These are phyloP conservation scores for Noccaea bulbosa DNA, from an alignment of 345 rosid genomes.

Conservation along the genomic window DNA sequence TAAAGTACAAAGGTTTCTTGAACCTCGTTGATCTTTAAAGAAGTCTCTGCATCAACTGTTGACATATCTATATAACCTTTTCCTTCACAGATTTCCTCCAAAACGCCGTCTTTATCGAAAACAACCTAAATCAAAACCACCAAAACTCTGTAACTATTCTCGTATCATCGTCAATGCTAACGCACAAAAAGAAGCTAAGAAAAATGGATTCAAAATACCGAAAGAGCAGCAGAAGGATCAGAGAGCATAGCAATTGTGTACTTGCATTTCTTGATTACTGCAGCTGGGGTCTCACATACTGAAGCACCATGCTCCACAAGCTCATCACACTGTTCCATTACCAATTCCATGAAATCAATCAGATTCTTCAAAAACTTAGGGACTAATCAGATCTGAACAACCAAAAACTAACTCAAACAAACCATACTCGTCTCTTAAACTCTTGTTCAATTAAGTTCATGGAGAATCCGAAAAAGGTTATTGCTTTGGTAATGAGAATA, in stretches of 20 bases:
- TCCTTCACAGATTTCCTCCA: slow-evolving; percentile 68
- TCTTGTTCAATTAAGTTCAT: too few species aligned
- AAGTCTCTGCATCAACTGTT: slow-evolving; percentile 89
- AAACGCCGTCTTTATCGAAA: slow-evolving; percentile 79
- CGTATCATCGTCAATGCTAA: not conserved
- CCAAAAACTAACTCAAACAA: not conserved
- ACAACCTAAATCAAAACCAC: slow-evolving; percentile 62
- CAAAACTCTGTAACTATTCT: not conserved
- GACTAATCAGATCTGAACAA: slow-evolving; percentile 12
- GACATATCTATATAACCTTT: slow-evolving; percentile 96
- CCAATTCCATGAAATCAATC: not conserved
- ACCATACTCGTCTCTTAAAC: not conserved
- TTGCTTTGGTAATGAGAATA: not conserved
- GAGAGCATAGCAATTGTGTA: slow-evolving; percentile 86
- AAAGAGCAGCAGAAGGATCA: slow-evolving; percentile 87
- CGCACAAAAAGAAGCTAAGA: not conserved
- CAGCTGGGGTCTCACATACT: slow-evolving; percentile 83
- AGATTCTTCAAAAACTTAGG: too few species aligned
- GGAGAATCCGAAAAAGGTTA: too few species aligned
- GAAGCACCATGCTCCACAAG: slow-evolving; percentile 81
- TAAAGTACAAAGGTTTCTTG: not conserved
- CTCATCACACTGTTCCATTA: slow-evolving; percentile 72
- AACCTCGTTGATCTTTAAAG: slow-evolving; percentile 75
- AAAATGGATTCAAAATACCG: slow-evolving; percentile 49
- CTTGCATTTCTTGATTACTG: slow-evolving; percentile 83